Evolutionary conservation across 352 stramenopile genomes (phyloP).

Genomic region (Lagenidium giganteum): DNA sequence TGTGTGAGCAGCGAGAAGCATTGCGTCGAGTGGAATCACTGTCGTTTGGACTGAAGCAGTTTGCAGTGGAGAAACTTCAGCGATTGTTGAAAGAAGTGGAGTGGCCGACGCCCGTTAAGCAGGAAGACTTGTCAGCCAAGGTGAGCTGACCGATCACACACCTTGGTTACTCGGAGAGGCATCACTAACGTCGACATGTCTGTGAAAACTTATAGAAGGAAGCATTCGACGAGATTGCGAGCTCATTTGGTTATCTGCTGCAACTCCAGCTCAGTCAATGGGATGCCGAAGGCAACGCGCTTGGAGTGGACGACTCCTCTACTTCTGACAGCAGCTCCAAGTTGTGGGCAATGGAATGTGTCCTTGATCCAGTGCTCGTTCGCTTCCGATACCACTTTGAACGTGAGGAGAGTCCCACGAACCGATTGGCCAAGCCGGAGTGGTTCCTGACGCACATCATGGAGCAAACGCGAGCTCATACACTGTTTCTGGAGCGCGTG

Average conservation of each 20-base stretch:
- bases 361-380: slow-evolving; percentile 47
- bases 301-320: too few species aligned
- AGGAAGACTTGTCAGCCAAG: slow-evolving; percentile 28
- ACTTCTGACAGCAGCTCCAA: too few species aligned
- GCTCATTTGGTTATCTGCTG: slow-evolving; percentile 48
- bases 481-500: slow-evolving; percentile 28
- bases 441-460: slow-evolving; percentile 64
- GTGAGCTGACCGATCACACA: slow-evolving; percentile 3
- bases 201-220: slow-evolving; percentile 16
- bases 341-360: slow-evolving; percentile 61
- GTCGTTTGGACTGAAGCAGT: slow-evolving; percentile 36
- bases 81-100: slow-evolving; percentile 28
- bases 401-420: slow-evolving; percentile 55
- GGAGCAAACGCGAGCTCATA: slow-evolving; percentile 45
- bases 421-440: slow-evolving; percentile 68
- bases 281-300: slow-evolving; percentile 5
- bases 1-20: slow-evolving; percentile 30
- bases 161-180: too few species aligned
- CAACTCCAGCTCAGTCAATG: slow-evolving; percentile 50
- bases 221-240: slow-evolving; percentile 20
- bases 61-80: slow-evolving; percentile 52
- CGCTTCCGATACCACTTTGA: slow-evolving; percentile 78
- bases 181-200: background rate
- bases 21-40: slow-evolving; percentile 35
- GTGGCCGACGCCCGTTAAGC: slow-evolving; percentile 36